Conservation (phyloP, 495 filamentous ascomycete species). For the Chaetomium fimeti region DNA sequence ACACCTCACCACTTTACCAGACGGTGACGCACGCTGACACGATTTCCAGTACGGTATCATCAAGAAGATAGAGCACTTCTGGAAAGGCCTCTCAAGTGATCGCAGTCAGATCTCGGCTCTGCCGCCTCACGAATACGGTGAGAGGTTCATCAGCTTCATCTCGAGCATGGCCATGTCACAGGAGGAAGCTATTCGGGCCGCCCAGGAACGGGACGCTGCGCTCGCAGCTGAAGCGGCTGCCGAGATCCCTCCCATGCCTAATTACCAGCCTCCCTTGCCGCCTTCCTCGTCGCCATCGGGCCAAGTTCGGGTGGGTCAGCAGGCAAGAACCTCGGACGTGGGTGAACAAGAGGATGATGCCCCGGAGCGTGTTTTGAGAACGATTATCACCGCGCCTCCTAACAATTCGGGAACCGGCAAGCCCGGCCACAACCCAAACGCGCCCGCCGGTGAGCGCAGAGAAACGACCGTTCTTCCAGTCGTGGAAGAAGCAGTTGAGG, state of each 20-base stretch:
- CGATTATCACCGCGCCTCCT: slow-evolving; percentile 44
- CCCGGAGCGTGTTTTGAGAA: slow-evolving; percentile 49
- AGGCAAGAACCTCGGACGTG: slow-evolving; percentile 36
- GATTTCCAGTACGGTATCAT: slow-evolving; percentile 69
- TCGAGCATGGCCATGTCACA: slow-evolving; percentile 81
- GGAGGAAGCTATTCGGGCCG: slow-evolving; percentile 72
- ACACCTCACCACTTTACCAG: neutral
- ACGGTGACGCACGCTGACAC: slow-evolving; percentile 33
- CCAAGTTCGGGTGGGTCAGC: slow-evolving; percentile 43
- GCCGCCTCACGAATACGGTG: slow-evolving; percentile 87
- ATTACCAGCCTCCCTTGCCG: slow-evolving; percentile 47
- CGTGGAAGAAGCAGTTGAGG: slow-evolving; percentile 87
- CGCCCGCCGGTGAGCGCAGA: slow-evolving; percentile 49
- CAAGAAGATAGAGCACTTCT: slow-evolving; percentile 88
- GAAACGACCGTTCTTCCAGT: slow-evolving; percentile 76
- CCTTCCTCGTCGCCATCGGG: slow-evolving; percentile 45
- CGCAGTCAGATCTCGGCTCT: slow-evolving; percentile 87
- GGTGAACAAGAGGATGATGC: slow-evolving; percentile 51
- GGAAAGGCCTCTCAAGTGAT: slow-evolving; percentile 83
- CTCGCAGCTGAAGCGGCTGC: slow-evolving; percentile 41
- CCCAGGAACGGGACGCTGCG: slow-evolving; percentile 49
- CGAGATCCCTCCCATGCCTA: slow-evolving; percentile 41
- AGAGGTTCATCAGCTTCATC: slow-evolving; percentile 93
- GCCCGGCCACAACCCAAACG: slow-evolving; percentile 52
- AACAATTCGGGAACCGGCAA: slow-evolving; percentile 49